Conservation (phyloP, 768 basidiomycete genomes). For the Podaxis mareebaensis region DNA sequence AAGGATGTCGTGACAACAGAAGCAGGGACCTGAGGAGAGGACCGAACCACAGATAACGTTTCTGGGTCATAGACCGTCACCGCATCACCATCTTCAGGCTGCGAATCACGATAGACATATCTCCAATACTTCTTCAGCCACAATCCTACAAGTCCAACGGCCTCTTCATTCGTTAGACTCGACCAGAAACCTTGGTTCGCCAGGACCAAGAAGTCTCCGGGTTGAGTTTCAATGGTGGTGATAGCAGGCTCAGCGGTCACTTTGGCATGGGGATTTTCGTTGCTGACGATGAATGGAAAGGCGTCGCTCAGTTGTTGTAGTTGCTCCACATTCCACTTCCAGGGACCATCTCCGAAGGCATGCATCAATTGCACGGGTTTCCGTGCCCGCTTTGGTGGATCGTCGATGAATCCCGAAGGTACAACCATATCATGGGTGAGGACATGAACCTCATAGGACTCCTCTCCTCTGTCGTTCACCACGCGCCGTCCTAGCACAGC, state of each 20-base stretch:
- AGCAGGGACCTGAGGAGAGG: neutral
- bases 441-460: constrained; percentile 38
- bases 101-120: constrained; percentile 9
- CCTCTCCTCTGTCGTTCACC: constrained; percentile 22
- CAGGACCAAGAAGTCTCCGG: constrained; percentile 57
- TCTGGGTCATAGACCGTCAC: constrained; percentile 6
- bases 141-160: constrained; percentile 40
- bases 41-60: constrained; percentile 1
- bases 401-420: constrained; percentile 8
- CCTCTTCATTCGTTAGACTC: constrained; percentile 51
- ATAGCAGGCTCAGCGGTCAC: constrained; percentile 48
- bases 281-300: constrained; percentile 23
- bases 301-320: constrained; percentile 34
- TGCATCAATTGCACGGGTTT: constrained; percentile 21
- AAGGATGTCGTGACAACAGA: neutral
- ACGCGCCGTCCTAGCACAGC: constrained; percentile 47
- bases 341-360: constrained; percentile 46
- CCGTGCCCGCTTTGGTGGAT: neutral
- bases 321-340: constrained; percentile 43
- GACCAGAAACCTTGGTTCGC: constrained; percentile 61
- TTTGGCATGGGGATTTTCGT: neutral
- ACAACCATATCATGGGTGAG: constrained; percentile 43
- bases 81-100: neutral
- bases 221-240: constrained; percentile 38
- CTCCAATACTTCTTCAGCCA: constrained; percentile 26